Evolutionary conservation across 164 flowering plant genomes (phyloP).

Genomic region (Cinnamomum chago): DNA sequence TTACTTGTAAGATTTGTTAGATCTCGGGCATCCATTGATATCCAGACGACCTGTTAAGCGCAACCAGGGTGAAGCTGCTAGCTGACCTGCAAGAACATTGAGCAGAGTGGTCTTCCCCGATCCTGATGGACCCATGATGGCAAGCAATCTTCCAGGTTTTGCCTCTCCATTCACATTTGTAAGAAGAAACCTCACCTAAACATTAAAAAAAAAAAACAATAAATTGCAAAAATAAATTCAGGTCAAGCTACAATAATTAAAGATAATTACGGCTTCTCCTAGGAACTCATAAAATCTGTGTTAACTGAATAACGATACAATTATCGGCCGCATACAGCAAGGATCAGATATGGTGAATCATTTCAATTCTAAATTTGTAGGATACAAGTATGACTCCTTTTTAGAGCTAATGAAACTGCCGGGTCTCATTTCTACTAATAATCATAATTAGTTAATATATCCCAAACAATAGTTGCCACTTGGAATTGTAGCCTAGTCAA

Average conservation of each 20-base stretch:
- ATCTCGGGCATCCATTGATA: conserved; percentile 58
- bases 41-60: conserved; percentile 77
- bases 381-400: too few species aligned
- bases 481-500: background rate
- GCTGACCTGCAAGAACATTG: conserved; percentile 89
- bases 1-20: conserved; percentile 59
- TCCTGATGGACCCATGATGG: conserved; percentile 99
- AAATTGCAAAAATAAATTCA: background rate
- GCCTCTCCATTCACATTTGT: conserved; percentile 88
- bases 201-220: background rate
- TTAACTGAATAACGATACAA: too few species aligned
- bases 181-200: conserved; percentile 71
- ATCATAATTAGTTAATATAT: too few species aligned
- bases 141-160: conserved; percentile 84
- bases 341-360: too few species aligned
- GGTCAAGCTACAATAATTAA: background rate
- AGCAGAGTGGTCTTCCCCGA: conserved; percentile 96
- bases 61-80: conserved; percentile 56
- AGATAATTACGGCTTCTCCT: background rate
- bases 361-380: too few species aligned
- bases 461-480: background rate
- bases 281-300: background rate
- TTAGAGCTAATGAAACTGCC: too few species aligned
- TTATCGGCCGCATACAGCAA: too few species aligned
- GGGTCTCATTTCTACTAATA: too few species aligned